Evolutionary conservation across 441 rosid species (phyloP).

Genomic region (Kokia cookei): DNA sequence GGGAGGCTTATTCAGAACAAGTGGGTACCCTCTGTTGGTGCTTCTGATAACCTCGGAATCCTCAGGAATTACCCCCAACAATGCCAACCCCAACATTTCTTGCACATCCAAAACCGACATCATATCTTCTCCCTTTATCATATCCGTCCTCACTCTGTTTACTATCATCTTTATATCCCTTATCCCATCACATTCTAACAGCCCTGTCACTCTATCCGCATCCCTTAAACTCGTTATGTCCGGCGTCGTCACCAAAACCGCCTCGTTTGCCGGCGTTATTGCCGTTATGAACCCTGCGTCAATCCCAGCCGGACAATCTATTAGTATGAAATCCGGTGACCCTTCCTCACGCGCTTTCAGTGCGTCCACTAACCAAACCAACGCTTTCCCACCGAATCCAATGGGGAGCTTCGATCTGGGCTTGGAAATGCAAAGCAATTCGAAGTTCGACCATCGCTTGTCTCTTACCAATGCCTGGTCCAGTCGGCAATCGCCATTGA

Average conservation of each 20-base stretch:
- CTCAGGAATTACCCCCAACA: slow-evolving; percentile 88
- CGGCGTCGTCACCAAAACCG: slow-evolving; percentile 81
- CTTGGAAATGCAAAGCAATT: slow-evolving; percentile 80
- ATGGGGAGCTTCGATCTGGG: slow-evolving; percentile 83
- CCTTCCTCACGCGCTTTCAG: slow-evolving; percentile 65
- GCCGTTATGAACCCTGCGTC: slow-evolving; percentile 97
- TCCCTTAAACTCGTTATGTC: slow-evolving; percentile 85
- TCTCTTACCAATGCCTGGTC: slow-evolving; percentile 91
- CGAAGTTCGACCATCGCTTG: slow-evolving; percentile 92
- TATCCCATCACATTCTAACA: slow-evolving; percentile 87
- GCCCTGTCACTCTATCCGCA: slow-evolving; percentile 81
- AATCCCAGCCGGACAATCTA: slow-evolving; percentile 91
- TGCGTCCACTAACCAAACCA: slow-evolving; percentile 85
- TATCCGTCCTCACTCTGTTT: slow-evolving; percentile 84
- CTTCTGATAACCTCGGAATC: slow-evolving; percentile 95
- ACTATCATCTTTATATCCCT: slow-evolving; percentile 91
- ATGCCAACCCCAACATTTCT: slow-evolving; percentile 82
- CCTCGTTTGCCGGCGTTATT: slow-evolving; percentile 89
- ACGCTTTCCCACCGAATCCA: slow-evolving; percentile 87
- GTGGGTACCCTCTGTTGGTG: slow-evolving; percentile 85
- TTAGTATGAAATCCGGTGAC: slow-evolving; percentile 69
- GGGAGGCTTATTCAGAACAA: slow-evolving; percentile 86
- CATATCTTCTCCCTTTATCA: slow-evolving; percentile 99
- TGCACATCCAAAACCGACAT: slow-evolving; percentile 95
- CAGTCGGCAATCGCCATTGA: slow-evolving; percentile 85